These are phyloP conservation scores for Lipomyces oligophaga DNA, from an alignment of 805 yeast species.

Conservation along the genomic window DNA sequence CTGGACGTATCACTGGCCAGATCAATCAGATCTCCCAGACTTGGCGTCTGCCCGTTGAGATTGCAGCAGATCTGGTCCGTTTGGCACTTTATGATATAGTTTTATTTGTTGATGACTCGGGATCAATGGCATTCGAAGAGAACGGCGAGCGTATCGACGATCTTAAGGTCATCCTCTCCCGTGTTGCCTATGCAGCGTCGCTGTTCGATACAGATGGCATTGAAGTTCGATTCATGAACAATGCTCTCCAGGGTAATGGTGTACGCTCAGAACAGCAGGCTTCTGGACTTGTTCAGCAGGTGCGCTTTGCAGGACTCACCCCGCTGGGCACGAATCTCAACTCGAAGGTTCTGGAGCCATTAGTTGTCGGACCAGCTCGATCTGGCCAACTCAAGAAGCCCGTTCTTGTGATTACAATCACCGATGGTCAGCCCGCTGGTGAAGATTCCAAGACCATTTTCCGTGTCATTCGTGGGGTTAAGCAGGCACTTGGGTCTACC, in stretches of 20 bases:
- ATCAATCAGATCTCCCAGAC: slow-evolving; percentile 25
- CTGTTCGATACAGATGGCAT: slow-evolving; percentile 35
- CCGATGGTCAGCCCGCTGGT: slow-evolving; percentile 38
- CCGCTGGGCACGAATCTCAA: slow-evolving; percentile 33
- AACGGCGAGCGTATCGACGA: slow-evolving; percentile 37
- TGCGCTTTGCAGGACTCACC: slow-evolving; percentile 33
- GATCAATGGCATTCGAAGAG: slow-evolving; percentile 37
- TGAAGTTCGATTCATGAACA: slow-evolving; percentile 36
- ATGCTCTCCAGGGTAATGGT: slow-evolving; percentile 30
- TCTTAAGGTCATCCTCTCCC: slow-evolving; percentile 33
- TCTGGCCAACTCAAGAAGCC: slow-evolving; percentile 32
- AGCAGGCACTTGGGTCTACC: slow-evolving; percentile 27
- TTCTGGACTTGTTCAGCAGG: slow-evolving; percentile 27
- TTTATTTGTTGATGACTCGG: slow-evolving; percentile 36
- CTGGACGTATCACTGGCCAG: slow-evolving; percentile 29
- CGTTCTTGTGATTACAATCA: slow-evolving; percentile 33
- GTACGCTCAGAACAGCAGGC: slow-evolving; percentile 32
- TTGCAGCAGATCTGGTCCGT: slow-evolving; percentile 34
- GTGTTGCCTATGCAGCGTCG: slow-evolving; percentile 36
- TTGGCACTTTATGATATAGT: slow-evolving; percentile 36
- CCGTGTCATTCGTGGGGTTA: slow-evolving; percentile 31
- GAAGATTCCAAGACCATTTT: slow-evolving; percentile 31
- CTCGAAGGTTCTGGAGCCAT: slow-evolving; percentile 34
- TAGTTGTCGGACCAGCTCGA: slow-evolving; percentile 31
- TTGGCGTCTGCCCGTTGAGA: slow-evolving; percentile 35